Base-by-base conservation (phyloP, 257 asterid species). In the Cynanchum wilfordii region DNA sequence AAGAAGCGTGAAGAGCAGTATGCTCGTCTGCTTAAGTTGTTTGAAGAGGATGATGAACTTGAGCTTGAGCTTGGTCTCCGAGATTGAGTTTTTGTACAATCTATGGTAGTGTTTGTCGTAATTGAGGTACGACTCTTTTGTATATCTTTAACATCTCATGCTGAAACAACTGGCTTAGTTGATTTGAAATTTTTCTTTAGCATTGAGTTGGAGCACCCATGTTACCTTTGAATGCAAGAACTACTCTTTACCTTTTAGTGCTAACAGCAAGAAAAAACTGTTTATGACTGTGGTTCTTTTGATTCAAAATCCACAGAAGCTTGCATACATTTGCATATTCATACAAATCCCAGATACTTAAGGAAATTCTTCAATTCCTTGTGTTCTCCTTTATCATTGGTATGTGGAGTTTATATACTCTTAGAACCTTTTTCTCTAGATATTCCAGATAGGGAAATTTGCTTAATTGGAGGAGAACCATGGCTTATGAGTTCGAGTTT, bases 1-100 rank as follows among this genome's bases (percentile, higher is more conserved):
- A 92, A 87, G 85, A 89, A 85, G 77, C 97, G 95, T 52, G 93
- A 92, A 58, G 97, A 89, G 81, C 97, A 89, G 81, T 89, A 89
- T 56, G 96, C 97, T 78, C 97, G 91, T 71, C 79, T 92, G 73
- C 87, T 89, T 68, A 89, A 87, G 87, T 76, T 92, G 89, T 92
- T 92, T 71, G 97, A 92, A 84, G 92, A 89, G 82, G 97, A 92
- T 68, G 97, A 92, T 69, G 96, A 92, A 83, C 93, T 92, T n/a
- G 97, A 92, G 82, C 81, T 92, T 5, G 97, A 92, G 84, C 97
- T 92, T 56, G 97, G 97, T 78, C 90, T 92, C 73, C 86, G 96
- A 58, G 96, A 89, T 84, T 89, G 86, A 89, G 70, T 74, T 40
- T 55, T 63, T 40, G 40, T 58, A 36, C 36, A 60, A 68, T 47